Base-by-base conservation (phyloP, 441 rosid species). In the Erysimum cheiri region DNA sequence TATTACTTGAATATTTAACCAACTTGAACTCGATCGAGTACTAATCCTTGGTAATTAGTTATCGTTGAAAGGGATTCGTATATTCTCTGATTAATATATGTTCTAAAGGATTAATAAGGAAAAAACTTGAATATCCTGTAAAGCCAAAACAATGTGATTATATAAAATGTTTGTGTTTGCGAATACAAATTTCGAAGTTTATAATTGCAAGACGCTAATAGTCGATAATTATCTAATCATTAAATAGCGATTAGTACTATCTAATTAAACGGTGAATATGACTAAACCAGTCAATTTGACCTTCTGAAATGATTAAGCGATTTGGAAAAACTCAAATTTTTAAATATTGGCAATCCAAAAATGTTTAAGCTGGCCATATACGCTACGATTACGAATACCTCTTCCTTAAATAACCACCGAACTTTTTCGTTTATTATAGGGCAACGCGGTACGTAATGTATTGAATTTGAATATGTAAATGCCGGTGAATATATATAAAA, bases 401-500 rank as follows among this genome's bases (percentile, higher is more conserved):
- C 60, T 66, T 26, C 36, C 22, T 32, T 9, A 70, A 64, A 60
- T 70, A 50, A 32, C 15, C 69, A 54, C 75, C 75, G 47, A 62
- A 43, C 46, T 10, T 62, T n/a, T 54, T 17, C 9, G 44, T 46
- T 31, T 31, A 39, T 36, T 8, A 13, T 14, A 36, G 37, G 31
- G 29, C 28, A 49, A 41, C 15, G 31, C n/a, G 46, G 58, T 48
- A 48, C n/a, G n/a, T n/a, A n/a, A 29, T 48, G 53, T 19, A 17
- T 12, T 10, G 60, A 39, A 24, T 14, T 12, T 14, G 60, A 39
- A 24, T 14, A 35, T 35, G 58, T 63, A 35, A 61, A 28, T 43
- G 56, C n/a, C 70, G 70, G 76, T 56, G 70, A 55, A 5, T 71
- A 24, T n/a, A n/a, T n/a, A n/a, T n/a, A n/a, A 44, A 32, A 54